Evolutionary conservation across 441 rosid genomes (phyloP).

Genomic region (Gossypium lobatum): DNA sequence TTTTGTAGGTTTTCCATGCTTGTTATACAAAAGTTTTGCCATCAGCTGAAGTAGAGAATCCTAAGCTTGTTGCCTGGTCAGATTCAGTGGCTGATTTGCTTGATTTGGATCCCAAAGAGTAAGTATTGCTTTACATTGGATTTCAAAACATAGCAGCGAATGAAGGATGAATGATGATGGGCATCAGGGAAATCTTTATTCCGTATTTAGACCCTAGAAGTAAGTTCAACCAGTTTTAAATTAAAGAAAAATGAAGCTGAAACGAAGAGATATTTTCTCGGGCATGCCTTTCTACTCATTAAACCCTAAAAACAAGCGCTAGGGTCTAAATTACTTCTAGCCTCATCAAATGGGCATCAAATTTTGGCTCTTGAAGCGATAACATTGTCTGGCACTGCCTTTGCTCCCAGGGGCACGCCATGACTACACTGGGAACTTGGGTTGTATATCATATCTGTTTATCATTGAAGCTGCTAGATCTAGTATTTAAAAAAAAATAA

Average conservation of each 20-base stretch:
- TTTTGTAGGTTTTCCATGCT: conserved; percentile 67
- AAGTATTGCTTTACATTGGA: conserved; percentile 23
- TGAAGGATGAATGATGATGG: neutral
- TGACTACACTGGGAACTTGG: neutral
- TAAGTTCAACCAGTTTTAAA: neutral
- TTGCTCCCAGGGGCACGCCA: neutral
- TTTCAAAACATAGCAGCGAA: neutral
- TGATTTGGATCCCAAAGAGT: conserved; percentile 90
- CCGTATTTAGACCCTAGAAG: neutral
- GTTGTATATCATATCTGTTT: neutral
- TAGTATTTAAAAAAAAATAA: no score
- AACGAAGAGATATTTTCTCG: no score
- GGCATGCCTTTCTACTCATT: no score
- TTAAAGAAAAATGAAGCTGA: neutral
- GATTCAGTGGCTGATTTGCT: conserved; percentile 72
- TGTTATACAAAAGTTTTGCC: conserved; percentile 86
- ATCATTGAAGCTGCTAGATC: neutral
- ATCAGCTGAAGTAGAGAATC: conserved; percentile 79
- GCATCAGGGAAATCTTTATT: neutral
- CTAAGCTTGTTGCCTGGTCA: conserved; percentile 94
- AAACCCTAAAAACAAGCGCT: no score
- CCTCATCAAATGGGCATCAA: neutral
- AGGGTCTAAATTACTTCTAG: no score
- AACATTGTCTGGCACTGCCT: neutral
- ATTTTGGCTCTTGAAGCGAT: neutral